Base-by-base conservation (phyloP, 1,284 basidiomycete genomes). In the Peniophora sp. region DNA sequence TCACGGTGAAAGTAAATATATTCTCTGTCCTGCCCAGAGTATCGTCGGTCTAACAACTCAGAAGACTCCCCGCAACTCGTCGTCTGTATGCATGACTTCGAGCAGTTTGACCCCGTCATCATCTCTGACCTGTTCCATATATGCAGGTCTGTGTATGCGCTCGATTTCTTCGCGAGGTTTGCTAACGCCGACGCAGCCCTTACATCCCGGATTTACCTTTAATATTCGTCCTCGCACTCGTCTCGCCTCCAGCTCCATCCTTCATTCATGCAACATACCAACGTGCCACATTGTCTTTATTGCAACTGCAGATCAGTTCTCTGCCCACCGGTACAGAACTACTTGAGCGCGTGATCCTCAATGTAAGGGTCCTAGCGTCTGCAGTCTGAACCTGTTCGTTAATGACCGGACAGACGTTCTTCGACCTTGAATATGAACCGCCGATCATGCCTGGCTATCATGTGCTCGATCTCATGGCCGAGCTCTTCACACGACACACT, bases 111-210 rank as follows among this genome's bases (percentile, higher is more conserved):
- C 49, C 64, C 75, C 0, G 48, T 58, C 1, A 70, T 87, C 3
- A 63, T 88, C 47, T 78, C 83, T 57, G 83, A 88, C 57, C 58
- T 86, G 9, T 77, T 87, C 45, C 75, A 83, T 52, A 81, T 88
- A 22, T 84, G 77, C 69, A 85, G 82, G 85, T 83, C 56, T 25
- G 57, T 52, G 17, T 10, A 19, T 41, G 16, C 1, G n/a, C 43
- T 17, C 2, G 6, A 22, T 27, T 9, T 14, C 3, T 20, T 24
- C 20, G 3, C n/a, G 14, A 16, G 54, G 61, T 67, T 27, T 32
- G 39, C 46, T 49, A 24, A 41, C 5, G 49, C 23, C 23, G 2
- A 41, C 39, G 16, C 36, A 72, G 70, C 48, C 52, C 64, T 52
- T 71, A 74, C 49, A 65, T 79, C 19, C 65, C 74, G 11, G 63